Base-by-base conservation (phyloP, 495 filamentous ascomycete genomes). In the Astrocystis sublimbata region DNA sequence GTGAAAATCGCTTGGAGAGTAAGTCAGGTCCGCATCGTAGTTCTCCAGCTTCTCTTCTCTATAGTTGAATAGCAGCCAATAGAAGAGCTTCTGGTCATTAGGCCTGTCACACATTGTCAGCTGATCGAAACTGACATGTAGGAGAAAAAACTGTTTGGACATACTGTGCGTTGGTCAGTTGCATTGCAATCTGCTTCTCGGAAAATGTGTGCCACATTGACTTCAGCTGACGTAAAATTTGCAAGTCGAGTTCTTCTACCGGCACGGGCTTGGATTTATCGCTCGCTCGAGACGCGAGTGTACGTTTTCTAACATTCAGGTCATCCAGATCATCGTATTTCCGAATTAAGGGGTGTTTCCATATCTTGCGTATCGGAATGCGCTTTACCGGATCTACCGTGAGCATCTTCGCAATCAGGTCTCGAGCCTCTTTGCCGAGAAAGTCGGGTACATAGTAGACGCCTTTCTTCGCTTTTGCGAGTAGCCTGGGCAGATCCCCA, bases 31-130 rank as follows among this genome's bases (percentile, higher is more conserved):
- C 55, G 86, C 83, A 65, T 84, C 82, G 68, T 92, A 97, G 64
- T 96, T 90, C 68, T 97, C 92, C 12, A 96, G 69, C 56, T 92
- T 86, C 36, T 89, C 86, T 53, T 97, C 87, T 21, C 89, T 81
- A 71, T 96, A 93, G 65, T 85, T 88, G 61, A 88, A 75, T 23
- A 98, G 84, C 0, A 93, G 83, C 69, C 84, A 88, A 78, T 98
- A 98, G 65, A 98, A 96, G 68, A 92, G 79, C 64, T 96, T 93
- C 68, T 97, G 91, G 35, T 96, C 89, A 60, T 93, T 97, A 2
- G 81, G 79, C 63, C 91, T 96, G 58, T 28, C 12, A 56, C 51
- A 40, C 4, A 9, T 30, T 77, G 67, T 52, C 9, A 52, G 79
- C 71, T 17, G n/a, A 26, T 17, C 17, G 13, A 13, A 50, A 31